These are phyloP conservation scores for Fusarium compactum DNA, from an alignment of 2,329 filamentous ascomycete species.

Conservation along the genomic window DNA sequence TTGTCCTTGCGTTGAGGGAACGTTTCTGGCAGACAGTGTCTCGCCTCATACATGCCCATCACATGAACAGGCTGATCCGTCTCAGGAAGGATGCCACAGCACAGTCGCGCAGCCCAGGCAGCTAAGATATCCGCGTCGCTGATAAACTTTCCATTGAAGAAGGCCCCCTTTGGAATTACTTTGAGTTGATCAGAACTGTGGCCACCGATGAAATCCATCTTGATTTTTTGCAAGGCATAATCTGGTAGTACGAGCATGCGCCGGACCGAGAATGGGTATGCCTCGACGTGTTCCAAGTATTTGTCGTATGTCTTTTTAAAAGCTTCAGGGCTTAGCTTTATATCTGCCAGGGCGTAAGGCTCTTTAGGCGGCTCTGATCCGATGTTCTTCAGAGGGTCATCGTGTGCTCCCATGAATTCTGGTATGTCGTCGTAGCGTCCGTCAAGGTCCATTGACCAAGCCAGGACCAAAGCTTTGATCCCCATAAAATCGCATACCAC, in stretches of 20 bases:
- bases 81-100: constrained; percentile 6
- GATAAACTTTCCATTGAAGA: neutral
- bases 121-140: constrained; percentile 10
- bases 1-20: constrained; percentile 11
- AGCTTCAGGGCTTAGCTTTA: neutral
- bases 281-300: constrained; percentile 3
- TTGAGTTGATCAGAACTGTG: neutral
- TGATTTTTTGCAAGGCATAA: neutral
- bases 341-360: neutral
- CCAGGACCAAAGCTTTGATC: constrained; percentile 2
- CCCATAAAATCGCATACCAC: constrained; percentile 11
- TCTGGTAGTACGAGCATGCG: constrained; percentile 10
- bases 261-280: neutral
- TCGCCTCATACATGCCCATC: constrained; percentile 14
- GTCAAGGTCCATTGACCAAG: constrained; percentile 7
- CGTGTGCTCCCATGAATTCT: constrained; percentile 3
- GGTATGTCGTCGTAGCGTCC: constrained; percentile 3
- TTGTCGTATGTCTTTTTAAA: constrained; percentile 8
- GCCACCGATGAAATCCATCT: neutral
- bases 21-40: constrained; percentile 2
- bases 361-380: neutral
- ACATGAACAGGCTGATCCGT: constrained; percentile 2
- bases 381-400: neutral
- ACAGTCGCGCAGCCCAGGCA: constrained; percentile 7
- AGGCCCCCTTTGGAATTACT: constrained; percentile 2